Evolutionary conservation across 495 filamentous ascomycete genomes (phyloP).

Genomic region (Penicilliopsis zonata): DNA sequence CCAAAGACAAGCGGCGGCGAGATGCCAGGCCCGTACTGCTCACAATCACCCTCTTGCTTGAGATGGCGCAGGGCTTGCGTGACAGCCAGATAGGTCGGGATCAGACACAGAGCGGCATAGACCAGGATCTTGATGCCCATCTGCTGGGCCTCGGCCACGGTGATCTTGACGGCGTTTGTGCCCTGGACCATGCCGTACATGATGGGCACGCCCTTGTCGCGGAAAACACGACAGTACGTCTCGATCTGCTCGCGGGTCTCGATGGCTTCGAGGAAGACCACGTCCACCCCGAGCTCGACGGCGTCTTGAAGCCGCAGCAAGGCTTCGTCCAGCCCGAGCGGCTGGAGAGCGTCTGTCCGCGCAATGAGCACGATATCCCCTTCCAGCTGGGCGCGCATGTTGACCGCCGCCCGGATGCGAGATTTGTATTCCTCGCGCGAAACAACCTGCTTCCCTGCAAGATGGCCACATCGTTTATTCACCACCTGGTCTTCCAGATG

Average conservation of each 20-base stretch:
- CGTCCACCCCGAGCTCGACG: constrained; percentile 37
- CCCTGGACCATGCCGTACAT: constrained; percentile 9
- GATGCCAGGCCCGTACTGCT: background rate
- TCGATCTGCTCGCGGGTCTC: constrained; percentile 13
- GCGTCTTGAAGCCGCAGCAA: constrained; percentile 34
- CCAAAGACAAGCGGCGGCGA: background rate
- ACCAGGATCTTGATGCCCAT: constrained; percentile 10
- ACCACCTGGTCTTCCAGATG: constrained; percentile 52
- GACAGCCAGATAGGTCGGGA: background rate
- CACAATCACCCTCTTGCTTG: constrained; percentile 1
- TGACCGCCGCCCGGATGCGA: constrained; percentile 34
- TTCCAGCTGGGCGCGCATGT: constrained; percentile 20
- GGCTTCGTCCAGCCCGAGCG: constrained; percentile 40
- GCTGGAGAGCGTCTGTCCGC: constrained; percentile 43
- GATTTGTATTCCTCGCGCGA: constrained; percentile 24
- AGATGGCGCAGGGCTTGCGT: background rate
- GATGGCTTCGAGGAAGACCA: constrained; percentile 45
- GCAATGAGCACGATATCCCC: constrained; percentile 46
- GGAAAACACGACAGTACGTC: constrained; percentile 6
- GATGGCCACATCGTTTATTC: constrained; percentile 45
- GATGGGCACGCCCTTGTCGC: constrained; percentile 8
- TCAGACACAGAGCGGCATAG: constrained; percentile 4
- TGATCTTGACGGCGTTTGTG: constrained; percentile 7
- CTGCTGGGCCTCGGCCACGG: constrained; percentile 8
- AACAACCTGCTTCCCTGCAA: constrained; percentile 44